Evolutionary conservation across 2,329 filamentous ascomycete genomes (phyloP).

Genomic region (Basipetospora chlamydospora): DNA sequence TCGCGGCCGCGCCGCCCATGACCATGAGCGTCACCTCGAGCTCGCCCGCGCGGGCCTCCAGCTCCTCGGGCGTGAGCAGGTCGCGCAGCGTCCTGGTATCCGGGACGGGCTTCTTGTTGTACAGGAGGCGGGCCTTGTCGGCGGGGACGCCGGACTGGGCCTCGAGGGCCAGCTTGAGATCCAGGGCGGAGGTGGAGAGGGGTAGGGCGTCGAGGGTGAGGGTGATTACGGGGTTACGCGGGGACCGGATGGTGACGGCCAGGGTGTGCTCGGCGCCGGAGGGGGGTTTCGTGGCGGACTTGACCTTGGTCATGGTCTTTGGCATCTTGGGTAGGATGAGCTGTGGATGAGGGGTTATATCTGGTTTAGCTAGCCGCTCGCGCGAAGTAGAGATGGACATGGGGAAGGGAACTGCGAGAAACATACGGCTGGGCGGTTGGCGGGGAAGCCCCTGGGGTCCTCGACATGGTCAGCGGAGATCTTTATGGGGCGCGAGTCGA

Average conservation of each 20-base stretch:
- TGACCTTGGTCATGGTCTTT: conserved; percentile 35
- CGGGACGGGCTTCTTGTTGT: conserved; percentile 71
- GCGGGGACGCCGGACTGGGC: conserved; percentile 45
- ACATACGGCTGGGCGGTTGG: conserved; percentile 53
- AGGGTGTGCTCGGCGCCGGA: conserved; percentile 34
- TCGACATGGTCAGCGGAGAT: conserved; percentile 83
- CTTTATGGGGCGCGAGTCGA: conserved; percentile 68
- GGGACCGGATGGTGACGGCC: conserved; percentile 54
- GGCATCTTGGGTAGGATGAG: conserved; percentile 59
- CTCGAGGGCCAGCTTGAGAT: conserved; percentile 60
- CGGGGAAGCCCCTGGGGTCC: conserved; percentile 64
- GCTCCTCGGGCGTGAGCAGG: conserved; percentile 39
- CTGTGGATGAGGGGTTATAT: conserved; percentile 29
- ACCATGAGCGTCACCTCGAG: conserved; percentile 83
- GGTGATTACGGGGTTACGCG: conserved; percentile 59
- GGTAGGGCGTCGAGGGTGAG: conserved; percentile 49
- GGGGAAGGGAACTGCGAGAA: neutral
- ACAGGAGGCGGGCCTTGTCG: conserved; percentile 75
- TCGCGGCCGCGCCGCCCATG: conserved; percentile 49
- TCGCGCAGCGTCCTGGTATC: conserved; percentile 70
- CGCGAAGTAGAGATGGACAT: neutral
- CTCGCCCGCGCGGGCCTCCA: conserved; percentile 36
- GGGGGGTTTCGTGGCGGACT: conserved; percentile 32
- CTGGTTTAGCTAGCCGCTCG: conserved; percentile 9
- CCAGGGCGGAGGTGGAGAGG: conserved; percentile 58